Base-by-base conservation (phyloP, 805 yeast species). In the Brettanomyces sp. region DNA sequence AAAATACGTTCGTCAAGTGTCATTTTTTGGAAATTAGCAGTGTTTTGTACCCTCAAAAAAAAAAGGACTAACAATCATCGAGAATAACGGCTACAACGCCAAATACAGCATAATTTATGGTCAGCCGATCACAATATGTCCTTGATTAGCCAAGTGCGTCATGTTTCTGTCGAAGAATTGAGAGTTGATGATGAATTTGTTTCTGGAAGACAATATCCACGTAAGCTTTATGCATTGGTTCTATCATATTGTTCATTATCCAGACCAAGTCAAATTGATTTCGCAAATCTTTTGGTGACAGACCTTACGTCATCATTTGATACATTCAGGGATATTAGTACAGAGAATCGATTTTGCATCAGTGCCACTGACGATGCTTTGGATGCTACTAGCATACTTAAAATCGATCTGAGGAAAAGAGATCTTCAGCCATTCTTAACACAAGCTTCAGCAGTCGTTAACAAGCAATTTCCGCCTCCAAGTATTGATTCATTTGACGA, bases 231-330 rank as follows among this genome's bases (percentile, higher is more conserved):
- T 39, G 54, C 38, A 4, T 18, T 55, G 41, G 39, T 55, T 4
- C 38, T 55, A 5, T 47, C 56, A 1, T 55, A 50, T 36, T 22
- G 42, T 24, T 18, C 35, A 3, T 52, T 46, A 12, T 13, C 21
- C 7, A 30, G 36, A n/a, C 39, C 32, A 5, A 48, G 25, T 12
- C 32, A 33, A 37, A 21, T 37, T 14, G 40, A 37, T 13, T 48
- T 45, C 47, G 47, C 45, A 12, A 13, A 39, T 4, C 8, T 51
- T 7, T 43, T 43, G 22, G 52, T 52, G 7, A 56, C 62, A 1
- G 65, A 60, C 42, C 53, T 59, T 44, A 58, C 61, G 4, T 28
- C 35, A 3, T 44, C 56, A 5, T 14, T 28, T 4, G 41, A 45
- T 25, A 35, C 52, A 4, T 36, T 33, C 13, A 12, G 18, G 3